These are phyloP conservation scores for Cyclocybe cylindracea DNA, from an alignment of 768 basidiomycete genomes.

Conservation along the genomic window DNA sequence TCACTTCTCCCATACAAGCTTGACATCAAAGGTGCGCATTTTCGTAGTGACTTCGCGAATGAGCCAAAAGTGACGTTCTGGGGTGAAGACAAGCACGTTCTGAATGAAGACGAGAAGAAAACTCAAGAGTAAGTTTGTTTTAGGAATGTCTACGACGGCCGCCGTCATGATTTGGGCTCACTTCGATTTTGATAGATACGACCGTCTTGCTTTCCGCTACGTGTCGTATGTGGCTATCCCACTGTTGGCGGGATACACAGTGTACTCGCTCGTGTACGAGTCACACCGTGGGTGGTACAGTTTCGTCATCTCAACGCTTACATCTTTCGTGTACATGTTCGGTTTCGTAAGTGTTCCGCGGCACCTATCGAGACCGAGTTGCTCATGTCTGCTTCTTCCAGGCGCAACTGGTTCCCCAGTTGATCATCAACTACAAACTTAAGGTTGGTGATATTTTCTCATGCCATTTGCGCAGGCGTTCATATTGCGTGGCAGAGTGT, in stretches of 20 bases:
- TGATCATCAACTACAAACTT: constrained; percentile 97
- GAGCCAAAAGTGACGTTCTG: constrained; percentile 5
- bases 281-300: constrained; percentile 96
- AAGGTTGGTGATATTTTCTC: constrained; percentile 57
- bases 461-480: constrained; percentile 3
- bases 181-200: constrained; percentile 55
- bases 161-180: constrained; percentile 10
- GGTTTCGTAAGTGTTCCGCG: constrained; percentile 80
- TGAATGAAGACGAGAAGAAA: constrained; percentile 97
- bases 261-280: constrained; percentile 81
- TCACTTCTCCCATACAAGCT: constrained; percentile 77
- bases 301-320: constrained; percentile 90
- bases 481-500: constrained; percentile 62
- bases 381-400: constrained; percentile 27
- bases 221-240: constrained; percentile 91
- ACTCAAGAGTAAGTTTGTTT: constrained; percentile 80
- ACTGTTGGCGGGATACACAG: constrained; percentile 69
- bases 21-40: constrained; percentile 70
- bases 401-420: constrained; percentile 84
- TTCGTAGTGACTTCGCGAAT: constrained; percentile 11
- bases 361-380: not conserved
- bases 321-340: constrained; percentile 94
- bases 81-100: constrained; percentile 83
- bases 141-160: not conserved
- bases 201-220: constrained; percentile 91